A percentile compares a stretch with the other conserved stretches of the same genome.
Evolutionary conservation across 345 rosid genomes (phyloP).

Genomic region (Rhodomyrtus tomentosa): DNA sequence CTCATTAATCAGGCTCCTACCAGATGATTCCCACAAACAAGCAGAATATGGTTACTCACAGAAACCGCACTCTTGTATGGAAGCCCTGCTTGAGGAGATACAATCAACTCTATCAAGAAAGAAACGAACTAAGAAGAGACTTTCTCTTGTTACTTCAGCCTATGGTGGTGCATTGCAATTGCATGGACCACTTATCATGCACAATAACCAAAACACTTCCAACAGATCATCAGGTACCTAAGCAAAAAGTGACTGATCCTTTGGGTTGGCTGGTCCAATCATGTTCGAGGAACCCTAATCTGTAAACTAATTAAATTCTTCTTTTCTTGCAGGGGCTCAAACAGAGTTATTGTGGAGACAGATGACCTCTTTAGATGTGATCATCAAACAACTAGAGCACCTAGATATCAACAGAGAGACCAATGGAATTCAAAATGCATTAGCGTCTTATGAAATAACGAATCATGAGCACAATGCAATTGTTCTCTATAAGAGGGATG

Average conservation of each 20-base stretch:
- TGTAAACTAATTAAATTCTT: background rate
- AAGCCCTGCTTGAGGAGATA: constrained; percentile 21
- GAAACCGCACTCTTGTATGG: constrained; percentile 14
- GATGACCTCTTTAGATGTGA: constrained; percentile 25
- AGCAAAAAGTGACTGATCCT: background rate
- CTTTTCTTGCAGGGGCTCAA: constrained; percentile 29
- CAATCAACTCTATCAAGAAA: constrained; percentile 24
- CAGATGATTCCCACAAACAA: constrained; percentile 9
- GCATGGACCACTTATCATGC: constrained; percentile 19
- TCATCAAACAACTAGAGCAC: constrained; percentile 24
- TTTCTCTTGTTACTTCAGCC: constrained; percentile 10
- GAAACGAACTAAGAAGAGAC: constrained; percentile 38
- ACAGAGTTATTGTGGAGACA: constrained; percentile 27
- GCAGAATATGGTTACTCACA: constrained; percentile 4
- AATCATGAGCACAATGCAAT: constrained; percentile 35
- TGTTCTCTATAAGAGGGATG: constrained; percentile 39
- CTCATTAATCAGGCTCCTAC: constrained; percentile 17
- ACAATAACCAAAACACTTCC: constrained; percentile 10
- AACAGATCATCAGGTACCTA: constrained; percentile 32
- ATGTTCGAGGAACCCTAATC: background rate
- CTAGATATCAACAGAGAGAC: constrained; percentile 42
- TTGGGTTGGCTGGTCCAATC: background rate
- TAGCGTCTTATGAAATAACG: constrained; percentile 32
- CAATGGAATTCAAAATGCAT: constrained; percentile 19
- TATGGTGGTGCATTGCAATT: constrained; percentile 14